These are phyloP conservation scores for Penicillium sp. DNA, from an alignment of 2,329 filamentous ascomycete species.

Conservation along the genomic window DNA sequence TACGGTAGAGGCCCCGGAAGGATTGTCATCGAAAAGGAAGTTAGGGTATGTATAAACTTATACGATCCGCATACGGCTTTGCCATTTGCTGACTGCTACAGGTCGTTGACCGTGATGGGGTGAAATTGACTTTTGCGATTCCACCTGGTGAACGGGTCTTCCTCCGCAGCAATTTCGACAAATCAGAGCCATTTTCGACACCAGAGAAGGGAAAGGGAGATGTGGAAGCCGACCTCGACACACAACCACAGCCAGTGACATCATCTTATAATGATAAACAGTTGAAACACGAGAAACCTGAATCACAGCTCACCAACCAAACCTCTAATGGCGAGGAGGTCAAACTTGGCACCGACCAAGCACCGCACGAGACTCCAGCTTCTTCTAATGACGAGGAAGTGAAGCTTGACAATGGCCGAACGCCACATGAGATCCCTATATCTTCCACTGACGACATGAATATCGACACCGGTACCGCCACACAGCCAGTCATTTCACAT, in stretches of 20 bases:
- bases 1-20: conserved; percentile 26
- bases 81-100: conserved; percentile 11
- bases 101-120: conserved; percentile 35
- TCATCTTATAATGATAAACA: background rate
- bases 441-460: background rate
- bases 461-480: background rate
- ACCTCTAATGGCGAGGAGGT: background rate
- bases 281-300: background rate
- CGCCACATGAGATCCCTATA: background rate
- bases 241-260: background rate
- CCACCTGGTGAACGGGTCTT: conserved; percentile 39
- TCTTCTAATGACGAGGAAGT: background rate
- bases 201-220: background rate
- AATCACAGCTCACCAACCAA: background rate
- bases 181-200: background rate
- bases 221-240: background rate
- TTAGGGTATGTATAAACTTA: conserved; percentile 29
- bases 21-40: conserved; percentile 42
- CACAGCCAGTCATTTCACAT: background rate
- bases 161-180: conserved; percentile 16
- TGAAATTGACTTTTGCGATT: conserved; percentile 35
- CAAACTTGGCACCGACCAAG: background rate
- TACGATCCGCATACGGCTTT: background rate
- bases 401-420: background rate
- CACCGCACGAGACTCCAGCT: too few relatives aligned